These are phyloP conservation scores for Triticum urartu DNA, from an alignment of 176 grass and related monocot species.

Conservation along the genomic window DNA sequence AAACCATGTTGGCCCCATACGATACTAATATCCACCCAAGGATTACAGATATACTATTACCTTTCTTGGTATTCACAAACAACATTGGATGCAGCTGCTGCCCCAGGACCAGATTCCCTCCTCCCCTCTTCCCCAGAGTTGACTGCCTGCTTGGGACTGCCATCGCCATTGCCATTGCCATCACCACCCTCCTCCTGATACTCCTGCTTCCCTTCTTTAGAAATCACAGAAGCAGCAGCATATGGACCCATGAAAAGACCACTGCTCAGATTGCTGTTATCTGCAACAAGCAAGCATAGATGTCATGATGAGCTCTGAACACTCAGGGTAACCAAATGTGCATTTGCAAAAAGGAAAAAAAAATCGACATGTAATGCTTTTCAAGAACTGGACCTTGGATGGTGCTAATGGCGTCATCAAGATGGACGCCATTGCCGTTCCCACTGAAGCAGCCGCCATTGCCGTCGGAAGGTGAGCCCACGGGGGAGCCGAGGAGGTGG, in stretches of 20 bases:
- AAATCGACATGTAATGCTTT: neutral
- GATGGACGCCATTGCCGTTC: slow-evolving; percentile 22
- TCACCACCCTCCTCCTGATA: slow-evolving; percentile 5
- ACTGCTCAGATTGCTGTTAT: slow-evolving; percentile 37
- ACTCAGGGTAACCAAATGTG: neutral
- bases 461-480: neutral
- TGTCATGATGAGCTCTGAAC: neutral
- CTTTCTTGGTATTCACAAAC: slow-evolving; percentile 67
- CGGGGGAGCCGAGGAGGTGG: slow-evolving; percentile 23
- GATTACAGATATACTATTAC: slow-evolving; percentile 44
- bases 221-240: neutral
- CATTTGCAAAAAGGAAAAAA: neutral
- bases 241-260: slow-evolving; percentile 8
- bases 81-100: slow-evolving; percentile 41
- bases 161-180: slow-evolving; percentile 5
- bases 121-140: slow-evolving; percentile 47
- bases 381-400: slow-evolving; percentile 46
- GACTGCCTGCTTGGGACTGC: slow-evolving; percentile 45
- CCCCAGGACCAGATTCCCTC: slow-evolving; percentile 45
- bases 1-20: neutral
- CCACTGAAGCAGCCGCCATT: slow-evolving; percentile 17
- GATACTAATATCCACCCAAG: neutral
- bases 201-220: slow-evolving; percentile 25
- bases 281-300: slow-evolving; percentile 36
- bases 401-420: slow-evolving; percentile 33